Percentiles rank a stretch among this genome's conserved stretches.
Conservation (phyloP, 176 grass and related monocot genomes). For the Hyparrhenia diplandra region DNA sequence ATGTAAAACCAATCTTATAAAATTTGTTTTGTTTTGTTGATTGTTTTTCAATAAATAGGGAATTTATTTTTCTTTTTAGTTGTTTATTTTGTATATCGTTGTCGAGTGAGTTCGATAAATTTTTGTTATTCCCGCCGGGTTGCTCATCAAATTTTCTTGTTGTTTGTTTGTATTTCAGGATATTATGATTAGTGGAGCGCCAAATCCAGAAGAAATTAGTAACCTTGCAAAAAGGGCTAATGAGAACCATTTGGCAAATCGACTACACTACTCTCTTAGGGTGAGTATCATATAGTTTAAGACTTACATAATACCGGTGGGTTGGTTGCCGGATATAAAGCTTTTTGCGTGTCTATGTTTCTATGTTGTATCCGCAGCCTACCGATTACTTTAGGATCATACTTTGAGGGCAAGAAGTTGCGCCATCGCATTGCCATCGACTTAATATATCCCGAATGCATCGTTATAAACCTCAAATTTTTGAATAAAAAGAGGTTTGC, state of each 20-base stretch:
- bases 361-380: conserved; percentile 59
- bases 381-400: conserved; percentile 56
- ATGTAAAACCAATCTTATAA: neutral
- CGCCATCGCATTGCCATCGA: conserved; percentile 43
- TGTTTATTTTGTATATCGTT: neutral
- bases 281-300: conserved; percentile 28
- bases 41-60: neutral
- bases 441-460: conserved; percentile 44
- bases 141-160: neutral
- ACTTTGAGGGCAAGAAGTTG: conserved; percentile 46
- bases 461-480: conserved; percentile 49
- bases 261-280: conserved; percentile 57
- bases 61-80: neutral
- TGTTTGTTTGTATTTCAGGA: conserved; percentile 47
- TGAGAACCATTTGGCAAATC: conserved; percentile 53
- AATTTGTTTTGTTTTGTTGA: neutral
- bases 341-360: conserved; percentile 46
- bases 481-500: conserved; percentile 40
- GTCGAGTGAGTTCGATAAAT: neutral
- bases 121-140: neutral
- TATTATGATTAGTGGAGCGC: conserved; percentile 59
- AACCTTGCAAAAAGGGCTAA: conserved; percentile 32
- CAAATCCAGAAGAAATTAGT: conserved; percentile 29
- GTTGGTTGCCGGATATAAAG: conserved; percentile 11
- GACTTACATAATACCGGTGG: neutral